phyloP scores from a whole-genome alignment of 2,329 filamentous ascomycete genomes.

The Penicillium sp. region DNA sequence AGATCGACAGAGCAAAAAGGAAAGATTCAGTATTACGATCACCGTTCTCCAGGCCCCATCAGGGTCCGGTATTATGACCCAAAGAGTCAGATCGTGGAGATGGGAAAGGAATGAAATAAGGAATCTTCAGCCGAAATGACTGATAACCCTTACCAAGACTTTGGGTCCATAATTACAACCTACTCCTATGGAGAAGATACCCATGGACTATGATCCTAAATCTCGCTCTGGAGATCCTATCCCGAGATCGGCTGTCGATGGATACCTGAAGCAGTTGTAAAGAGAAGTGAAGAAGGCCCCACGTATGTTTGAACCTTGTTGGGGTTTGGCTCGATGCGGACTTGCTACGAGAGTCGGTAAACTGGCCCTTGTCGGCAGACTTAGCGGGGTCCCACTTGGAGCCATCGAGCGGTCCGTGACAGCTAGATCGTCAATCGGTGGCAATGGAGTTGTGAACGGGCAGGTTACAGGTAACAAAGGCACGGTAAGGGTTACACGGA shows the following conservation, averaged over 20 bases:
- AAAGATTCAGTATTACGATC: constrained; percentile 20
- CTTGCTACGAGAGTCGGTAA: constrained; percentile 1
- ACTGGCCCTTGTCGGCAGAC: constrained; percentile 11
- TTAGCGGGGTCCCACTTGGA: constrained; percentile 17
- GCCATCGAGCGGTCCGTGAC: constrained; percentile 2
- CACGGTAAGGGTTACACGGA: no score
- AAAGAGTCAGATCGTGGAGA: constrained; percentile 25
- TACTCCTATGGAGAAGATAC: not conserved
- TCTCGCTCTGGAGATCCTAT: constrained; percentile 18
- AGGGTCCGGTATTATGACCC: constrained; percentile 23
- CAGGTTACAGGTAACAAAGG: not conserved
- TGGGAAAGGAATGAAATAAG: constrained; percentile 24
- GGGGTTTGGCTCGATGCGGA: constrained; percentile 11
- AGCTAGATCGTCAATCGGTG: constrained; percentile 3
- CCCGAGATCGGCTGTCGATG: constrained; percentile 34
- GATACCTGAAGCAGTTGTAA: constrained; percentile 18
- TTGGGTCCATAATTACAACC: constrained; percentile 1
- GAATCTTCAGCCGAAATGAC: constrained; percentile 31
- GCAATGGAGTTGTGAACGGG: not conserved
- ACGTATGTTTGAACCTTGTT: no score
- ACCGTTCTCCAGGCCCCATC: constrained; percentile 22
- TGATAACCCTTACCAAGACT: constrained; percentile 5
- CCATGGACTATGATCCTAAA: not conserved
- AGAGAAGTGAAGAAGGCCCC: not conserved
- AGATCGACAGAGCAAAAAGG: constrained; percentile 24